These are phyloP conservation scores for Zymoseptoria pseudotritici DNA, from an alignment of 2,329 filamentous ascomycete genomes.

Conservation along the genomic window DNA sequence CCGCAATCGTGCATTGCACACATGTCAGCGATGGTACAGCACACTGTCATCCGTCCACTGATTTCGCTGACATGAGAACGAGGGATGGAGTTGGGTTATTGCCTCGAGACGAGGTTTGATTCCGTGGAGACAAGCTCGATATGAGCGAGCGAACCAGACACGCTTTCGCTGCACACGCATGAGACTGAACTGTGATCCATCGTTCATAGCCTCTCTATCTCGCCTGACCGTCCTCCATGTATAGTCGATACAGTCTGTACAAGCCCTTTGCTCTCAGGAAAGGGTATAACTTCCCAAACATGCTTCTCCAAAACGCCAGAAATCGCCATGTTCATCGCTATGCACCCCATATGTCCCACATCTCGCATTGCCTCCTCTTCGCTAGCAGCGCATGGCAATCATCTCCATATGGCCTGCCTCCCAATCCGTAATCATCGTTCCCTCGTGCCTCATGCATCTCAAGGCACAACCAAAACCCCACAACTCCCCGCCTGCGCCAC, in stretches of 20 bases:
- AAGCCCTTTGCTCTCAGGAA: neutral
- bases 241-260: neutral
- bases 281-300: neutral
- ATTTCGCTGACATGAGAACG: too few species aligned
- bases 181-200: neutral
- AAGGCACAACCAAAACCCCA: slow-evolving; percentile 44
- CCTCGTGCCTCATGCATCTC: slow-evolving; percentile 3
- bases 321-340: neutral
- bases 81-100: too few species aligned
- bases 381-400: neutral
- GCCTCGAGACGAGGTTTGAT: too few species aligned
- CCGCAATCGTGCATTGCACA: too few species aligned
- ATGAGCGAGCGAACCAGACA: too few species aligned
- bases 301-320: neutral
- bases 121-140: too few species aligned
- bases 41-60: too few species aligned
- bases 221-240: neutral
- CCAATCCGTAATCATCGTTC: neutral
- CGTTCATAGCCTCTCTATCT: neutral
- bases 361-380: neutral
- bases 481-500: slow-evolving; percentile 45
- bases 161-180: too few species aligned
- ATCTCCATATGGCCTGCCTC: too few species aligned
- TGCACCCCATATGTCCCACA: neutral
- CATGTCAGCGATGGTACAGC: too few species aligned